Evolutionary conservation across 345 rosid genomes (phyloP).

Genomic region (Aquilaria malaccensis): DNA sequence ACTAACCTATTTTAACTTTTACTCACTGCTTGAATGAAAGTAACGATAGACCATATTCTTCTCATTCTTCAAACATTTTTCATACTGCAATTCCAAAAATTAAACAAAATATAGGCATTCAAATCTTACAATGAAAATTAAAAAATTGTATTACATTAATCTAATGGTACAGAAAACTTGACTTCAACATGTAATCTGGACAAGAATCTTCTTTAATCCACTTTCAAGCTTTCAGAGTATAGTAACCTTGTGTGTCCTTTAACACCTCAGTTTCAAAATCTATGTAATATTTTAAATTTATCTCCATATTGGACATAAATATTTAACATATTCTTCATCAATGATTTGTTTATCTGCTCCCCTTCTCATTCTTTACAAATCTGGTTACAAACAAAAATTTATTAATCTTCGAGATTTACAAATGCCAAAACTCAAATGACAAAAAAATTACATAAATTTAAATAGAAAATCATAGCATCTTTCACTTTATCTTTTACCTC

Average conservation of each 20-base stretch:
- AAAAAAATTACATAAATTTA: too few species aligned
- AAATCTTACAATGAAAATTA: not conserved
- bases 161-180: not conserved
- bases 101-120: not conserved
- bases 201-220: slow-evolving; percentile 40
- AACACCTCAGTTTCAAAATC: slow-evolving; percentile 39
- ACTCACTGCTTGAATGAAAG: slow-evolving; percentile 55
- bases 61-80: slow-evolving; percentile 90
- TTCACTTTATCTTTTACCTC: slow-evolving; percentile 21
- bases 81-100: slow-evolving; percentile 49
- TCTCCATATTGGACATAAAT: slow-evolving; percentile 30
- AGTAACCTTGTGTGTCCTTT: slow-evolving; percentile 26
- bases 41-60: slow-evolving; percentile 83
- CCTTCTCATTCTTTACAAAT: slow-evolving; percentile 43
- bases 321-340: slow-evolving; percentile 36
- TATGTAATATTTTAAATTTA: slow-evolving; percentile 18
- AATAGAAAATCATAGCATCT: slow-evolving; percentile 26
- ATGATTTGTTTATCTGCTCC: slow-evolving; percentile 34
- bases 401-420: too few species aligned
- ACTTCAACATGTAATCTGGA: slow-evolving; percentile 40
- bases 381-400: not conserved
- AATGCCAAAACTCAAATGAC: too few species aligned
- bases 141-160: not conserved
- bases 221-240: slow-evolving; percentile 34
- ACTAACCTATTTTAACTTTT: slow-evolving; percentile 87